A percentile compares a stretch with the other conserved stretches of the same genome.
Conservation (phyloP, 2,329 filamentous ascomycete species). For the Monosporascus ibericus region DNA sequence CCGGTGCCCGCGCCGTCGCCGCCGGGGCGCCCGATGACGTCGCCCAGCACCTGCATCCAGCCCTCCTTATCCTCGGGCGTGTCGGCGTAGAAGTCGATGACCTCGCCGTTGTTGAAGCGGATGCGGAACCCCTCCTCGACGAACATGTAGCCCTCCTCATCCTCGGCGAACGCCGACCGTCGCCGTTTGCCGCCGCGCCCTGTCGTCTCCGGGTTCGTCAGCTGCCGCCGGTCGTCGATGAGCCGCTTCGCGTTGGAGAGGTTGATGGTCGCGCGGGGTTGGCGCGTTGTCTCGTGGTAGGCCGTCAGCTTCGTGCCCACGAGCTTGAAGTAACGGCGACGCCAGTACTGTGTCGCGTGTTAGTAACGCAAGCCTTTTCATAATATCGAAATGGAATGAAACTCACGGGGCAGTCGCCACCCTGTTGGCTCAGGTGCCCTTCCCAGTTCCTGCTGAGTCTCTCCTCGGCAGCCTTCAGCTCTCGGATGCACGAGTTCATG, state of each 20-base stretch:
- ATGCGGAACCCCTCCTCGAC: constrained; percentile 99
- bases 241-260: constrained; percentile 86
- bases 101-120: constrained; percentile 94
- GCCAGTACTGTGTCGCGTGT: constrained; percentile 71
- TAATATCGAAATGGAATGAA: not conserved
- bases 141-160: constrained; percentile 99
- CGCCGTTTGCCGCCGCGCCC: constrained; percentile 73
- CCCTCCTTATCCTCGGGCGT: constrained; percentile 79
- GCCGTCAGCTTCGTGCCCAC: constrained; percentile 86
- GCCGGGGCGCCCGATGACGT: constrained; percentile 56
- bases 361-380: constrained; percentile 23
- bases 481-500: constrained; percentile 93
- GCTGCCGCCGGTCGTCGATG: constrained; percentile 81
- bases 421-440: constrained; percentile 89
- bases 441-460: constrained; percentile 74
- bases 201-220: constrained; percentile 77
- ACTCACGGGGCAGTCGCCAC: constrained; percentile 93
- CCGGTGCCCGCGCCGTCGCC: not conserved
- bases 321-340: constrained; percentile 93
- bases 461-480: constrained; percentile 86
- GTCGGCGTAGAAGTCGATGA: constrained; percentile 98
- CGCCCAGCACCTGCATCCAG: constrained; percentile 86
- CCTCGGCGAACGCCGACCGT: constrained; percentile 92
- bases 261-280: constrained; percentile 95
- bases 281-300: constrained; percentile 90